Evolutionary conservation across 768 basidiomycete genomes (phyloP).

Genomic region (Pleurotus tuber-regium): DNA sequence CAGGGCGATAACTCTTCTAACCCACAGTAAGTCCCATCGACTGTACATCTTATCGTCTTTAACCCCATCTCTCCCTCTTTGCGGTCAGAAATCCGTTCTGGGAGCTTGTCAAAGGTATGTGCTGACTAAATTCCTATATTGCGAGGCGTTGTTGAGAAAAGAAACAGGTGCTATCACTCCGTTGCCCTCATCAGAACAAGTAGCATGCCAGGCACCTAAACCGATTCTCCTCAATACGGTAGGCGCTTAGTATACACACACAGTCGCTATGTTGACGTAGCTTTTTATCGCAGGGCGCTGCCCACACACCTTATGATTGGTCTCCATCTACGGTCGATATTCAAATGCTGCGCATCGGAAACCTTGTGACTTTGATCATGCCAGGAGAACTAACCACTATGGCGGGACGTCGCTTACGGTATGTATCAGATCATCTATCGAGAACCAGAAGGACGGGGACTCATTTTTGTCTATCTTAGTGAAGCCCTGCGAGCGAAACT

Average conservation of each 20-base stretch:
- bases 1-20: conserved; percentile 68
- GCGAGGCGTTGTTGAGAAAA: conserved; percentile 10
- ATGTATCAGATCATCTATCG: conserved; percentile 21
- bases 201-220: conserved; percentile 73
- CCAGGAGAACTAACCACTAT: conserved; percentile 83
- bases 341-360: conserved; percentile 76
- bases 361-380: conserved; percentile 70
- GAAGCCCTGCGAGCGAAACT: conserved; percentile 65
- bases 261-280: too few relatives aligned
- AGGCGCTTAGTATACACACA: too few relatives aligned
- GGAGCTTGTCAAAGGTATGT: conserved; percentile 69
- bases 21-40: conserved; percentile 43
- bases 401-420: conserved; percentile 77
- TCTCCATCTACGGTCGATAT: conserved; percentile 69
- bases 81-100: conserved; percentile 68
- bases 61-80: background rate
- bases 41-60: conserved; percentile 8
- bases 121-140: conserved; percentile 8
- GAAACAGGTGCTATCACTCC: conserved; percentile 60
- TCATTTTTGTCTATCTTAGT: conserved; percentile 38
- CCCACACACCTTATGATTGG: conserved; percentile 71
- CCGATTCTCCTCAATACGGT: conserved; percentile 77
- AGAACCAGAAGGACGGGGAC: too few relatives aligned
- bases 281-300: conserved; percentile 64
- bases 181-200: conserved; percentile 55